Percentiles rank a stretch among this genome's conserved stretches.
These are phyloP conservation scores for Solanum hybrid DNA, from an alignment of 305 asterid species.

Conservation along the genomic window DNA sequence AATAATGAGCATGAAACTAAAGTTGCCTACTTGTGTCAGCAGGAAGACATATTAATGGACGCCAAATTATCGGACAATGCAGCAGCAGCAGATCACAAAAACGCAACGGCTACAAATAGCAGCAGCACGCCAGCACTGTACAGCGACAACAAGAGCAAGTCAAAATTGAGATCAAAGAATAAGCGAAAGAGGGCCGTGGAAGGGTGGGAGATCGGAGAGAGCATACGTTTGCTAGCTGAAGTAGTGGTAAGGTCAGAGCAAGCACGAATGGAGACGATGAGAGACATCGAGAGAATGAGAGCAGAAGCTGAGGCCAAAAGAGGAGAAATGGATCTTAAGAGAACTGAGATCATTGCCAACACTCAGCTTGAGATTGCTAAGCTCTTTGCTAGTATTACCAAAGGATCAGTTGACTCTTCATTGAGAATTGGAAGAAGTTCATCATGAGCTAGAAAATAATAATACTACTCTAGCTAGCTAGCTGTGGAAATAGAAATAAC, in stretches of 20 bases:
- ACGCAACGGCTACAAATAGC: constrained; percentile 35
- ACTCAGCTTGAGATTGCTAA: constrained; percentile 77
- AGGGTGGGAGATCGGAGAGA: constrained; percentile 51
- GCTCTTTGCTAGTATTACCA: constrained; percentile 40
- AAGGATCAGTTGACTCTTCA: constrained; percentile 32
- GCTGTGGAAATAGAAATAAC: not conserved
- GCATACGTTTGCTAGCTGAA: constrained; percentile 65
- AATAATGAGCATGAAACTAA: not conserved
- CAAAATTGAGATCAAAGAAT: constrained; percentile 9
- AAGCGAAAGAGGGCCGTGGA: constrained; percentile 23
- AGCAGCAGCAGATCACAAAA: constrained; percentile 20
- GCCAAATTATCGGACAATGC: constrained; percentile 30
- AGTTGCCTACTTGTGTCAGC: not conserved
- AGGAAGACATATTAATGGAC: constrained; percentile 33
- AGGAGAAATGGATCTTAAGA: constrained; percentile 63
- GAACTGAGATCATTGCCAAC: constrained; percentile 70
- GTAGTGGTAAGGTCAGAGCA: constrained; percentile 62
- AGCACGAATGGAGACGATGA: constrained; percentile 65
- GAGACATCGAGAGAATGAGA: constrained; percentile 66
- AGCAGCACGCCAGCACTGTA: constrained; percentile 59
- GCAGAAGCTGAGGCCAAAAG: constrained; percentile 69
- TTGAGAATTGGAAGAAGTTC: constrained; percentile 39
- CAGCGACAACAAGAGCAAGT: constrained; percentile 20
- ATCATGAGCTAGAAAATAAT: not conserved
- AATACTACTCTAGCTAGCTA: not conserved